Percentiles rank a stretch among this genome's conserved stretches.
Evolutionary conservation across 2,329 filamentous ascomycete genomes (phyloP).

Genomic region (Pyrenochaeta sp.): DNA sequence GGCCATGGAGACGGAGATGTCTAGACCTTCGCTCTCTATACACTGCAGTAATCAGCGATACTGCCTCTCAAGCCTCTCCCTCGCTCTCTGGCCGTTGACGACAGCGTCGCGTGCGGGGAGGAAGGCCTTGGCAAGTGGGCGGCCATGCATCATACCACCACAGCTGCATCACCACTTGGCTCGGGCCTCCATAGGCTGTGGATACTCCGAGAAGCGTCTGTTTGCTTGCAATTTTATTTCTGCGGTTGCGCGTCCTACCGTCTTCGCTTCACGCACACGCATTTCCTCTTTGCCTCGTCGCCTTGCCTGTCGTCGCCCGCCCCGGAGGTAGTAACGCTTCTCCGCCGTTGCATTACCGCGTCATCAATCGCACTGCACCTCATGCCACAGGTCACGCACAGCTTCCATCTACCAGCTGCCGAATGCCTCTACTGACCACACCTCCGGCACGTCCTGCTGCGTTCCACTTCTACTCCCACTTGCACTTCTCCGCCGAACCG

Average conservation of each 20-base stretch:
- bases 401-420: constrained; percentile 18
- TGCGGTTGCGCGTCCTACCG: background rate
- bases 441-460: constrained; percentile 38
- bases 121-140: background rate
- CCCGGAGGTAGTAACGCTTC: constrained; percentile 11
- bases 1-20: too few species aligned
- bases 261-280: background rate
- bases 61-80: too few species aligned
- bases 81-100: background rate
- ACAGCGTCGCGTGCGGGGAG: background rate
- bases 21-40: too few species aligned
- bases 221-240: background rate
- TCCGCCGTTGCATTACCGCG: constrained; percentile 25
- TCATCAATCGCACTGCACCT: constrained; percentile 18
- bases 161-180: background rate
- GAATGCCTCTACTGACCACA: constrained; percentile 31
- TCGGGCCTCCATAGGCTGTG: background rate
- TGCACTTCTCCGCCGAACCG: constrained; percentile 4
- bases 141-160: background rate
- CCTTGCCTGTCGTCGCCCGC: background rate
- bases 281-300: background rate
- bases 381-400: constrained; percentile 7
- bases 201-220: background rate
- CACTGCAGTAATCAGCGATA: too few species aligned
- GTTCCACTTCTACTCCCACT: constrained; percentile 8